These are phyloP conservation scores for Ustilago curta DNA, from an alignment of 1,284 basidiomycete species.

Conservation along the genomic window DNA sequence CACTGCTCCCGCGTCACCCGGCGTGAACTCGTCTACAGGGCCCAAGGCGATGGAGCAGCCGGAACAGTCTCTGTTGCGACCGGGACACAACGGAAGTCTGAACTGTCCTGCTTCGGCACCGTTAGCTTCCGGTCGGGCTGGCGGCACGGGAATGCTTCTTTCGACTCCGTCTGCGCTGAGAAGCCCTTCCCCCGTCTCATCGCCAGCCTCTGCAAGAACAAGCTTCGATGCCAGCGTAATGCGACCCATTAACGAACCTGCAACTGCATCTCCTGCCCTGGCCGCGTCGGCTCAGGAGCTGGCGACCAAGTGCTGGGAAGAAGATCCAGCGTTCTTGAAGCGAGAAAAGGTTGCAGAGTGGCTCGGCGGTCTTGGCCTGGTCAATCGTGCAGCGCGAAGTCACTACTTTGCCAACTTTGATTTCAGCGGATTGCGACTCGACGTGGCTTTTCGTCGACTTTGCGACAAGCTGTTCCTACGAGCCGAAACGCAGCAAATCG, in stretches of 20 bases:
- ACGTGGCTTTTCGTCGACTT: conserved; percentile 87
- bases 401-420: conserved; percentile 91
- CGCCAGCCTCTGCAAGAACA: conserved; percentile 25
- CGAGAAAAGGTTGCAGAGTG: conserved; percentile 95
- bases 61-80: conserved; percentile 20
- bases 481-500: conserved; percentile 97
- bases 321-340: conserved; percentile 83
- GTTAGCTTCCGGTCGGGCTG: conserved; percentile 5
- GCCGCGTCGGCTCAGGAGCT: conserved; percentile 71
- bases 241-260: conserved; percentile 11
- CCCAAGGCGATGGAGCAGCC: conserved; percentile 27
- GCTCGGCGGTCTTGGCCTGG: conserved; percentile 83
- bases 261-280: conserved; percentile 4
- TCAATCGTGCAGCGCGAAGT: conserved; percentile 81
- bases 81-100: conserved; percentile 22
- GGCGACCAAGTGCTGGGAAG: conserved; percentile 84
- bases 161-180: conserved; percentile 18
- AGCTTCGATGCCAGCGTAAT: conserved; percentile 26
- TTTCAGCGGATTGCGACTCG: conserved; percentile 83
- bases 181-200: conserved; percentile 26
- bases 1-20: conserved; percentile 24
- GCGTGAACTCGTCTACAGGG: conserved; percentile 14
- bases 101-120: conserved; percentile 14
- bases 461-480: conserved; percentile 92
- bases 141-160: conserved; percentile 10